Evolutionary conservation across 1,284 basidiomycete species (phyloP), one percentile per base, ranked within the genome.

Genomic region (Salmacisia buchloeana): DNA sequence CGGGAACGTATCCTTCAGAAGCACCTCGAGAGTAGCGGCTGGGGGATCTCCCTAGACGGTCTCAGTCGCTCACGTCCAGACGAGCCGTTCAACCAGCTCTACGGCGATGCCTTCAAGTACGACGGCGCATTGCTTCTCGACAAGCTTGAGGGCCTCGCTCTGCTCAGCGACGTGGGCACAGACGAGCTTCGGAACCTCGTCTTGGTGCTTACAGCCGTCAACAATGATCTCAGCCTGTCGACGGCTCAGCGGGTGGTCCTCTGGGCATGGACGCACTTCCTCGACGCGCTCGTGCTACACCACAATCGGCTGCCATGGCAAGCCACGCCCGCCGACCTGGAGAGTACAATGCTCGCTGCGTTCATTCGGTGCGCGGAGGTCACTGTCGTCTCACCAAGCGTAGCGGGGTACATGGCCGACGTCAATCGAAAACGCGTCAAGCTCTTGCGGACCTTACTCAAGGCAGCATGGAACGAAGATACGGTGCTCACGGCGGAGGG

Each of bases 51-150:
- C 12, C 15, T 33, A 4, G 15, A 9, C 7, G 49, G 29, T 31
- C 34, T 54, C 15, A 18, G 25, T 12, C 49, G 49, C 7, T 9
- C 27, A 33, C 49, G 49, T 18, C 49, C 49, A 15, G 49, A 54
- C 21, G 49, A 27, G 29, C 49, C 49, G 3, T 54, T 54, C 49
- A 54, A 54, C 21, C 49, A 54, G 29, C 49, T 54, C 29, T 54
- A 54, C 27, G 49, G 49, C 13, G 49, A 54, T 31, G n/a, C 15
- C 18, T 54, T 54, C 49, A 54, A 54, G 49, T 54, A 54, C 27
- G 49, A 54, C 29, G 49, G 49, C 3, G 5, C 29, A 13, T 31
- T 54, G 13, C 27, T 54, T 27, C 27, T 33, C 12, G 49, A 54
- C 49, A 54, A 54, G 49, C 4, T 54, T 7, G 49, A 54, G 25